phyloP scores from a whole-genome alignment of 148 eudicot species.

The Camellia lanceoleosa region DNA sequence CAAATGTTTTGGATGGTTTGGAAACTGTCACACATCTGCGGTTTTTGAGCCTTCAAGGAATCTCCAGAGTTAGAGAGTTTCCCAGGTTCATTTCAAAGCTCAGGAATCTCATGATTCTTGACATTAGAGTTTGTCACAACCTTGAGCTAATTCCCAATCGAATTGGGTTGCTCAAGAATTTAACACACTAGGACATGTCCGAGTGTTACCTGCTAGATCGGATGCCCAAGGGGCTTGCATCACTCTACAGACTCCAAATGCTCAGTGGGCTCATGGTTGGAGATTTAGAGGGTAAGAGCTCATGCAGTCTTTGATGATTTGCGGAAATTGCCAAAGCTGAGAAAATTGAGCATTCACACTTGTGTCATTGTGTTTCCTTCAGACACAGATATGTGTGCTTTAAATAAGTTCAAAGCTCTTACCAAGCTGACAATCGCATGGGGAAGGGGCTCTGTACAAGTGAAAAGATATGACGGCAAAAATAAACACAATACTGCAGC shows the following conservation, averaged over 20 bases:
- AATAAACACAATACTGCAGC: too few species aligned
- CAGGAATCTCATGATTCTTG: slow-evolving; percentile 32
- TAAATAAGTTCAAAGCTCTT: slow-evolving; percentile 16
- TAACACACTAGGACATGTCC: slow-evolving; percentile 52
- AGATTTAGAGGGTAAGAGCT: background rate
- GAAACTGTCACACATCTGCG: slow-evolving; percentile 21
- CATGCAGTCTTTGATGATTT: slow-evolving; percentile 39
- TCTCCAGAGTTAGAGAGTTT: slow-evolving; percentile 40
- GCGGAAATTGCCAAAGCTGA: slow-evolving; percentile 19
- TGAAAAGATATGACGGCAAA: too few species aligned
- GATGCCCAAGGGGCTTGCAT: slow-evolving; percentile 41
- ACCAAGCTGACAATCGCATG: slow-evolving; percentile 31
- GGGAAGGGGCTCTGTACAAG: slow-evolving; percentile 24
- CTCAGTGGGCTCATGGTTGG: slow-evolving; percentile 47
- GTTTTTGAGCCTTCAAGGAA: slow-evolving; percentile 50
- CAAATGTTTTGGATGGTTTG: slow-evolving; percentile 28
- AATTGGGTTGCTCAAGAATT: slow-evolving; percentile 39
- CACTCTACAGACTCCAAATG: slow-evolving; percentile 36
- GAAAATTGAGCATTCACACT: slow-evolving; percentile 39
- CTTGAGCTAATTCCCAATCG: slow-evolving; percentile 39
- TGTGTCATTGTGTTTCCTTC: slow-evolving; percentile 22
- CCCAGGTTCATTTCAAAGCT: slow-evolving; percentile 33
- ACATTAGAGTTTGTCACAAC: slow-evolving; percentile 47
- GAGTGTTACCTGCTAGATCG: slow-evolving; percentile 44
- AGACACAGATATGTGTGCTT: background rate